Base-by-base conservation (phyloP, 768 basidiomycete genomes). In the Clitopilus passeckerianus region DNA sequence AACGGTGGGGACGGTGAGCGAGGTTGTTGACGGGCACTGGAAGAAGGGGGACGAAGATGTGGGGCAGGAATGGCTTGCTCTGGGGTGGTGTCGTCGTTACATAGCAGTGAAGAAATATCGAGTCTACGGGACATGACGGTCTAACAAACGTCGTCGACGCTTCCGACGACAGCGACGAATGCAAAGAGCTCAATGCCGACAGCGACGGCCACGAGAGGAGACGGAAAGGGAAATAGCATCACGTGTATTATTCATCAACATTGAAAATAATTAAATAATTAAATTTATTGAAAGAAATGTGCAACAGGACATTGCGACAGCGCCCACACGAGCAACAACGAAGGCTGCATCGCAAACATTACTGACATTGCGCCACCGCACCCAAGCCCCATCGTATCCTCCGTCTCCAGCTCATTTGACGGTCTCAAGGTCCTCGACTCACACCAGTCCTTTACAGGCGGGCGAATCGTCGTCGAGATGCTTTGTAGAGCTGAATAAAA, bases 251-350 rank as follows among this genome's bases (percentile, higher is more conserved):
- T 59, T 58, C 18, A 56, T 58, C 59, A 63, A 57, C 23, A 34
- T 50, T 59, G 22, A 27, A 33, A 59, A 43, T 34, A 58, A 56
- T 60, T 60, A 60, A 56, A 46, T 55, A 58, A 14, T 54, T 43
- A 44, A 15, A 46, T 34, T n/a, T 57, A 50, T 18, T 46, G 56
- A 27, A 50, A 54, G 22, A 57, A 50, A 60, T 92, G 87, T 92
- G 89, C 89, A 85, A 91, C 90, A 82, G 85, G 88, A 91, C 90
- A 91, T 91, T 93, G 91, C 91, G 88, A 81, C 80, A 75, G 67
- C 70, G 76, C 81, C 86, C 89, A 90, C 69, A 73, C 80, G 80
- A 79, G 65, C 71, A 75, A 84, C 81, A 80, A n/a, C 84, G 84
- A 89, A 91, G 79, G 74, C 44, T 34, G 56, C 57, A 57, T 61